Conservation (phyloP, 441 rosid species). For the Viola pubescens region DNA sequence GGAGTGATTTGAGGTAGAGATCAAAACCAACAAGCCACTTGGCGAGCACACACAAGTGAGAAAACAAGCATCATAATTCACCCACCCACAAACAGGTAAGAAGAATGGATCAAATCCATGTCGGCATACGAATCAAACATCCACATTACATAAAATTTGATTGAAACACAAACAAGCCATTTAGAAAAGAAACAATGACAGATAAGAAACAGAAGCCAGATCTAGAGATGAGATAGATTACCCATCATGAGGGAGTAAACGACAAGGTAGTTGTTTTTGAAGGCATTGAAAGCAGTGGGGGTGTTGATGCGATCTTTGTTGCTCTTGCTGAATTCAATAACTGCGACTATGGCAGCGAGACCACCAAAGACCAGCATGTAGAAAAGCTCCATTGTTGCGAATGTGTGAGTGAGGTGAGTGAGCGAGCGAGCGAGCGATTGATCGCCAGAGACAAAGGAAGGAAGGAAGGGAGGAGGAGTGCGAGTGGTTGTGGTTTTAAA, state of each 20-base stretch:
- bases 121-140: no score
- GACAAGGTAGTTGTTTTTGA: constrained; percentile 73
- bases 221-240: constrained; percentile 13
- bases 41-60: neutral
- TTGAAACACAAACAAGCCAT: neutral
- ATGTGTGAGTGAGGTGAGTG: no score
- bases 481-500: no score
- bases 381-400: constrained; percentile 49
- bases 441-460: no score
- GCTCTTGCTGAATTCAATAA: constrained; percentile 65
- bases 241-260: constrained; percentile 96
- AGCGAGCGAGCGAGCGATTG: no score
- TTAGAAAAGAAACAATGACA: neutral
- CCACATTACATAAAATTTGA: neutral
- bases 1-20: neutral
- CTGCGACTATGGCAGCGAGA: constrained; percentile 48
- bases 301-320: constrained; percentile 65
- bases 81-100: neutral
- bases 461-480: no score
- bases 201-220: constrained; percentile 7
- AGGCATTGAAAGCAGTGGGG: constrained; percentile 57
- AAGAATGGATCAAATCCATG: neutral
- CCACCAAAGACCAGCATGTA: constrained; percentile 59
- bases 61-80: neutral
- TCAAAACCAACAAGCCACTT: neutral